phyloP scores from a whole-genome alignment of 1,139 yeast species.

The Geotrichum phurueaensis region DNA sequence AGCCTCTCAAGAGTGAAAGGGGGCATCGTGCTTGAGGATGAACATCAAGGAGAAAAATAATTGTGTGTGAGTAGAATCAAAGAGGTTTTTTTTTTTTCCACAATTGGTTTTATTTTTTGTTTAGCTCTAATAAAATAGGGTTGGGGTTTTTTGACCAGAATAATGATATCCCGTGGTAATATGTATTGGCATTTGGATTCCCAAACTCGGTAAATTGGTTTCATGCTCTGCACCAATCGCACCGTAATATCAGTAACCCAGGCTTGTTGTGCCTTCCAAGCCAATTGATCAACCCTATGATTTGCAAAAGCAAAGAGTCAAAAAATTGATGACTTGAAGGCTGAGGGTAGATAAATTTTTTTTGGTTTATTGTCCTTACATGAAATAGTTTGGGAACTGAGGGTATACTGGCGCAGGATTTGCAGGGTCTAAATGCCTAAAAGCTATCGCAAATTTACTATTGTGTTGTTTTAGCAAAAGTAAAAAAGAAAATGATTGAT shows the following conservation, averaged over 20 bases:
- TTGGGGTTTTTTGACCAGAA: background rate
- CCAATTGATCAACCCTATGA: background rate
- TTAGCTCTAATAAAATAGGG: background rate
- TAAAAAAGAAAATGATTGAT: too few relatives aligned
- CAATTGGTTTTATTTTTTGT: background rate
- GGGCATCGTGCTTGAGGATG: background rate
- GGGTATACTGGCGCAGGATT: too few relatives aligned
- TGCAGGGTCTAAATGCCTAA: too few relatives aligned
- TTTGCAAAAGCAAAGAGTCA: too few relatives aligned
- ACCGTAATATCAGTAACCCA: too few relatives aligned
- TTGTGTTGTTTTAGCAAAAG: too few relatives aligned
- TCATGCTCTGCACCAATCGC: background rate
- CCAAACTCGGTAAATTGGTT: background rate
- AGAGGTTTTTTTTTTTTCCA: background rate
- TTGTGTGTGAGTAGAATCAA: background rate
- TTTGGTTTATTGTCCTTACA: too few relatives aligned
- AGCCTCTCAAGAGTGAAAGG: background rate
- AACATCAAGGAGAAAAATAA: background rate
- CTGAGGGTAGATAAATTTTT: too few relatives aligned
- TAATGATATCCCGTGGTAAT: background rate
- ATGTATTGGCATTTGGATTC: background rate
- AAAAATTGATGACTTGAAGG: too few relatives aligned
- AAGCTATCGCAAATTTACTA: too few relatives aligned
- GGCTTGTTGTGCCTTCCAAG: too few relatives aligned
- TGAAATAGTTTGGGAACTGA: too few relatives aligned